Percentiles rank a stretch among this genome's conserved stretches.
phyloP scores from a whole-genome alignment of 2,329 filamentous ascomycete genomes.

The Leptographium wingfieldii region DNA sequence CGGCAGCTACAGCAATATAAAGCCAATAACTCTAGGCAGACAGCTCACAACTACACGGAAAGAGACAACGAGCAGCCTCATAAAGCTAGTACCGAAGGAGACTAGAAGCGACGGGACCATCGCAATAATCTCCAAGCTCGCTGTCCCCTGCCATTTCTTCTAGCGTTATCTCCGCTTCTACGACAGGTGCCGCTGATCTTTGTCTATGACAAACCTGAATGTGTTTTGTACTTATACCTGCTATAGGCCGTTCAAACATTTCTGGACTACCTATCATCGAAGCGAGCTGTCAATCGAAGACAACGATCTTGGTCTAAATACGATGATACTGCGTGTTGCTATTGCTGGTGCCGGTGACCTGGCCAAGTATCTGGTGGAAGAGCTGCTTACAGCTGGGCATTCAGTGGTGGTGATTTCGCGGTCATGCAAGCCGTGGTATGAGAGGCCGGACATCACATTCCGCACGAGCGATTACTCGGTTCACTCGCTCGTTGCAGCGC shows the following conservation, averaged over 20 bases:
- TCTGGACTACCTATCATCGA: too few relatives aligned
- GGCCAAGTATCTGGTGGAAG: slow-evolving; percentile 7
- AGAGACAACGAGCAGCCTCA: not conserved
- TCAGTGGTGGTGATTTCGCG: slow-evolving; percentile 4
- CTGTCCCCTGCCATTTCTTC: not conserved
- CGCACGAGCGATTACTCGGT: slow-evolving; percentile 4
- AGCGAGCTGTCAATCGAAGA: too few relatives aligned
- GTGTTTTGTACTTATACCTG: too few relatives aligned
- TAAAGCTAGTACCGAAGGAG: not conserved
- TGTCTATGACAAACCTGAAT: too few relatives aligned
- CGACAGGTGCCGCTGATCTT: too few relatives aligned
- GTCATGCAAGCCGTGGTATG: slow-evolving; percentile 1
- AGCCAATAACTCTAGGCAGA: not conserved
- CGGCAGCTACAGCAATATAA: not conserved
- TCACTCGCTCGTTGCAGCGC: not conserved
- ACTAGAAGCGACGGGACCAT: not conserved
- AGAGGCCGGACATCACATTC: not conserved
- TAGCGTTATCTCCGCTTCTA: not conserved
- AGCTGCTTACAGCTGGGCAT: slow-evolving; percentile 2
- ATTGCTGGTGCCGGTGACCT: slow-evolving; percentile 6
- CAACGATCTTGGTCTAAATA: too few relatives aligned
- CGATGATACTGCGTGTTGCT: not conserved
- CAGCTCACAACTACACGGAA: not conserved
- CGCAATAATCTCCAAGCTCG: not conserved
- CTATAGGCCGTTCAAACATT: too few relatives aligned